Evolutionary conservation across 371 early-diverging fungal species (phyloP), one percentile per base, ranked within the genome.

Genomic region (Chytridium lagenaria): DNA sequence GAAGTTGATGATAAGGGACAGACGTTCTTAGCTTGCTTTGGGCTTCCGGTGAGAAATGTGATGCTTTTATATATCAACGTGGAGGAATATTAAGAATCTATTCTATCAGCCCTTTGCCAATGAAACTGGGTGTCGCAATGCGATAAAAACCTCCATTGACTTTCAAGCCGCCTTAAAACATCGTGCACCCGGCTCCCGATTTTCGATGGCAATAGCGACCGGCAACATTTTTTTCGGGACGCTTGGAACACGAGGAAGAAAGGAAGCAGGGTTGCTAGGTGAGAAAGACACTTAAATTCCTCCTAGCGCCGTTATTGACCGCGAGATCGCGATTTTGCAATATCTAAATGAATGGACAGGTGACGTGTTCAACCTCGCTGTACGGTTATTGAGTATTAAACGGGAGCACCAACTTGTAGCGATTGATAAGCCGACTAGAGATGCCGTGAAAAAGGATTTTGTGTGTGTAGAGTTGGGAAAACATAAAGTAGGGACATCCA

Each of bases 1-100:
- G n/a, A n/a, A 66, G 66, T 39, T 22, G 66, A 66, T 49, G 66
- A 66, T 30, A 66, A 66, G 26, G 66, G 66, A 2, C 37, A 39
- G 44, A 66, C 66, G n/a, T 28, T 66, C 40, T 28, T 66, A 16
- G 16, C 40, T n/a, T 36, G 37, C 37, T 66, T 66, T 40, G 66
- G 66, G n/a, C 49, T 66, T 26, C 66, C 66, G 37, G 66, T 66
- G 33, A 40, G 26, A 26, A n/a, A n/a, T n/a, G n/a, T n/a, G n/a
- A 7, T 30, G 26, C 7, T 23, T 16, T 30, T 19, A 19, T 55
- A 5, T 39, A n/a, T n/a, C n/a, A n/a, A n/a, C n/a, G n/a, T n/a
- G n/a, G n/a, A n/a, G n/a, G n/a, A n/a, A n/a, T n/a, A n/a, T n/a
- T n/a, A n/a, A n/a, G n/a, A n/a, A n/a, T n/a, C n/a, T n/a, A n/a